Conservation (phyloP, 208 protist species). For the Wallacemonas rigidus region DNA sequence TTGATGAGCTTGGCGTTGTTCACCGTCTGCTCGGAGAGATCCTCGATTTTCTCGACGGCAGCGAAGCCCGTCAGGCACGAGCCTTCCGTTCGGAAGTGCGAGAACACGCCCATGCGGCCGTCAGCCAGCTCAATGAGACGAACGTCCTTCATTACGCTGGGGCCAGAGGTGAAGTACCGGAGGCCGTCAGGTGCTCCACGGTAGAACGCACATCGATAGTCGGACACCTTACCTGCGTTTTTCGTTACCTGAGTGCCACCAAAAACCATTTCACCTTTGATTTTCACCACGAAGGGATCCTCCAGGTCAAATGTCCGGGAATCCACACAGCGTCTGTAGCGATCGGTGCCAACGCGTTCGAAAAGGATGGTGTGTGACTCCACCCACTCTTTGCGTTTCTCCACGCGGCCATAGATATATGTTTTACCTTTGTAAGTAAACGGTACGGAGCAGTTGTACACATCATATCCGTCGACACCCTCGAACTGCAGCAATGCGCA, state of each 20-base stretch:
- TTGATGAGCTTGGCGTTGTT: slow-evolving; percentile 29
- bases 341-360: slow-evolving; percentile 22
- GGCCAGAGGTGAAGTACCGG: slow-evolving; percentile 31
- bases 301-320: slow-evolving; percentile 23
- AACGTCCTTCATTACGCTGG: slow-evolving; percentile 27
- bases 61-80: slow-evolving; percentile 32
- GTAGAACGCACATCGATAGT: slow-evolving; percentile 31
- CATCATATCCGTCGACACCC: slow-evolving; percentile 30
- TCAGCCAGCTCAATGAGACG: slow-evolving; percentile 25
- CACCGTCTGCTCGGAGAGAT: slow-evolving; percentile 22
- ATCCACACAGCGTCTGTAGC: slow-evolving; percentile 15
- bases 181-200: slow-evolving; percentile 23
- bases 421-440: slow-evolving; percentile 31
- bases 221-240: slow-evolving; percentile 23
- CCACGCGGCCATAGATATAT: slow-evolving; percentile 28
- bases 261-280: slow-evolving; percentile 32
- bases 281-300: slow-evolving; percentile 34
- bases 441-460: slow-evolving; percentile 32
- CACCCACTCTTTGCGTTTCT: slow-evolving; percentile 29
- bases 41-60: slow-evolving; percentile 13
- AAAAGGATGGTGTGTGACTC: slow-evolving; percentile 25
- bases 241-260: slow-evolving; percentile 32
- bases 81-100: slow-evolving; percentile 32
- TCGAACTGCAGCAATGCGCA: slow-evolving; percentile 35
- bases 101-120: slow-evolving; percentile 23